Base-by-base conservation (phyloP, 2,329 filamentous ascomycete species). In the Ascochyta lentis region DNA sequence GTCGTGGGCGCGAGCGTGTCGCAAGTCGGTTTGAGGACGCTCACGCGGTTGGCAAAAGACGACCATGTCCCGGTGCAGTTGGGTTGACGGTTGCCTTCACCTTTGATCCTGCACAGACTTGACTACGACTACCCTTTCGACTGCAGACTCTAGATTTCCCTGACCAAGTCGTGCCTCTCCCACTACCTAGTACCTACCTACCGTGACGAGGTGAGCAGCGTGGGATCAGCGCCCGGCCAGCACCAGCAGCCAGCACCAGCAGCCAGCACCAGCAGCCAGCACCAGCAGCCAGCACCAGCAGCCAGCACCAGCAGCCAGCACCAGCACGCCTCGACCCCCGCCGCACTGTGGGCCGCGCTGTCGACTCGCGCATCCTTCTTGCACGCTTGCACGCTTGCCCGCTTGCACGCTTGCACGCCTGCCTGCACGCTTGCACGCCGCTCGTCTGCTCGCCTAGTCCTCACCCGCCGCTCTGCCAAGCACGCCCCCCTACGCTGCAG, bases 401-500 rank as follows among this genome's bases (percentile, higher is more conserved):
- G 16, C 16, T 16, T 19, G 19, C 19, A 19, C 19, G 19, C 19
- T 19, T 19, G 19, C 19, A 19, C 19, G 19, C 19, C 19, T 19
- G 19, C 19, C 19, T 19, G 19, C 19, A 19, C 19, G 19, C 19
- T 19, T 15, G 9, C 4, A 6, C 24, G 24, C 24, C 65, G 65
- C 63, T 46, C 46, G 70, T 69, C 72, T 57, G 60, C 62, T 63
- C 62, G 68, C 68, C 67, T 66, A 65, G 68, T 70, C 72, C 68
- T 67, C 39, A 29, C 62, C 66, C 60, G 64, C 69, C 65, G 65
- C 63, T 57, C 46, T 46, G 70, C 70, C 72, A 73, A 73, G 71
- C 70, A 59, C 15, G 33, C 50, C 65, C 68, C 65, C 70, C 66
- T 66, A 61, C 67, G 61, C 70, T 70, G 68, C 70, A 72, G 64